These are phyloP conservation scores for Hordeum vulgare DNA, from an alignment of 176 grass and related monocot genomes.

Conservation along the genomic window DNA sequence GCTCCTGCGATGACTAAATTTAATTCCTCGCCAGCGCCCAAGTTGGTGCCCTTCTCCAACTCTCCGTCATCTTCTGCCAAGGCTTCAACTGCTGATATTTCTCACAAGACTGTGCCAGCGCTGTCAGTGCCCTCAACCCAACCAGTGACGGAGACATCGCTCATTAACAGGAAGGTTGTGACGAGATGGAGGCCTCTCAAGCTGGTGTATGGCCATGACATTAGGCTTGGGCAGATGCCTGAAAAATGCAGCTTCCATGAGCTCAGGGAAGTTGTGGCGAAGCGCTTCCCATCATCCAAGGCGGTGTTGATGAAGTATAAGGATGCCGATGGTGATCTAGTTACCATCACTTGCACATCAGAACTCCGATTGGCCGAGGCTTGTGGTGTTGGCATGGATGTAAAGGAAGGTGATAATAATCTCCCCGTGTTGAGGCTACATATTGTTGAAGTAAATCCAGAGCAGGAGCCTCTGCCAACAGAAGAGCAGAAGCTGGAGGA, in stretches of 20 bases:
- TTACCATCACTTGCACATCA: constrained; percentile 70
- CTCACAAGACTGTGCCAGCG: constrained; percentile 1
- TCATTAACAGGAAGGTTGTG: constrained; percentile 15
- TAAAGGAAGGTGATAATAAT: constrained; percentile 26
- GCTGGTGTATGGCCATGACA: constrained; percentile 93
- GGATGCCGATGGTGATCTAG: constrained; percentile 87
- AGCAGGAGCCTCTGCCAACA: constrained; percentile 61
- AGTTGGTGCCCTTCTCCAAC: constrained; percentile 38
- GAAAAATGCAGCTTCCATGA: constrained; percentile 53
- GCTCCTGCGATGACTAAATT: constrained; percentile 18
- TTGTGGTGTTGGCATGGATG: constrained; percentile 10
- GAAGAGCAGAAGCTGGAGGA: constrained; percentile 60
- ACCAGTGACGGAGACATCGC: neutral
- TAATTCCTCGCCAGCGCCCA: constrained; percentile 26
- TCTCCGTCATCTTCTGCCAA: constrained; percentile 30
- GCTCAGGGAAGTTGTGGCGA: constrained; percentile 61
- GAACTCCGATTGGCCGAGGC: constrained; percentile 82
- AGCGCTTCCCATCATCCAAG: constrained; percentile 79
- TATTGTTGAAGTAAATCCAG: constrained; percentile 77
- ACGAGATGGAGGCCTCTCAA: constrained; percentile 75
- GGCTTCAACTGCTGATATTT: constrained; percentile 10
- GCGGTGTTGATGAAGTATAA: constrained; percentile 90
- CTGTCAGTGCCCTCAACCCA: neutral
- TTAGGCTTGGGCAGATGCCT: constrained; percentile 77
- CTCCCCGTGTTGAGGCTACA: constrained; percentile 61